Conservation (phyloP, 1,139 yeast genomes). For the Suhomyces coccinellae region DNA sequence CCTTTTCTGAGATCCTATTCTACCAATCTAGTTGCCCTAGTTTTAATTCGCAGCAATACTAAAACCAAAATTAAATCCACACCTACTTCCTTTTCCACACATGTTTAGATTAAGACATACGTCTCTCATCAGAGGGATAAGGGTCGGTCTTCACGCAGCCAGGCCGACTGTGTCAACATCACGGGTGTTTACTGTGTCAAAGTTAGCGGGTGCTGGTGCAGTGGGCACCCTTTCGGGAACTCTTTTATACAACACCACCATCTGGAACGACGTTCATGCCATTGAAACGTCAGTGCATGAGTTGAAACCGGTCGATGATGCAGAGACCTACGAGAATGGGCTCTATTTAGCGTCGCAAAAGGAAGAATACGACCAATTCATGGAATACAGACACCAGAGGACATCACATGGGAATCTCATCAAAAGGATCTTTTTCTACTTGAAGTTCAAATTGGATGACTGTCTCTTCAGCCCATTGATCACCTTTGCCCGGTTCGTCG, state of each 20-base stretch:
- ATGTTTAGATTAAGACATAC: conserved; percentile 8
- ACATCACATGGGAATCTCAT: conserved; percentile 26
- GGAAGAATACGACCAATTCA: conserved; percentile 40
- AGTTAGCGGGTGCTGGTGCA: conserved; percentile 1
- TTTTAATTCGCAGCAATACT: conserved; percentile 5
- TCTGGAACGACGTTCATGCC: conserved; percentile 35
- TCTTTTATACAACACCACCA: conserved; percentile 4
- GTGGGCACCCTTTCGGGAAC: conserved; percentile 6
- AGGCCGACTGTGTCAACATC: neutral
- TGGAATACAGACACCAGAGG: conserved; percentile 25
- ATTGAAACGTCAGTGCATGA: conserved; percentile 38
- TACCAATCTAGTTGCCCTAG: neutral
- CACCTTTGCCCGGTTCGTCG: conserved; percentile 67
- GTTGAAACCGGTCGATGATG: conserved; percentile 43
- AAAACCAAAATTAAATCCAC: neutral
- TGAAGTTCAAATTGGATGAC: conserved; percentile 50
- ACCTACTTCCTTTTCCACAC: neutral
- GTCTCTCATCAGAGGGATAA: conserved; percentile 2
- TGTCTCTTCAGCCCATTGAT: conserved; percentile 66
- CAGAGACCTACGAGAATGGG: conserved; percentile 71
- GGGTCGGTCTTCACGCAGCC: neutral
- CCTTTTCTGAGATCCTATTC: neutral
- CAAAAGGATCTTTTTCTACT: conserved; percentile 31
- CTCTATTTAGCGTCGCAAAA: conserved; percentile 60
- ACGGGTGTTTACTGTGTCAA: neutral